Base-by-base conservation (phyloP, 306 rosid genomes). In the Spatholobus suberectus region DNA sequence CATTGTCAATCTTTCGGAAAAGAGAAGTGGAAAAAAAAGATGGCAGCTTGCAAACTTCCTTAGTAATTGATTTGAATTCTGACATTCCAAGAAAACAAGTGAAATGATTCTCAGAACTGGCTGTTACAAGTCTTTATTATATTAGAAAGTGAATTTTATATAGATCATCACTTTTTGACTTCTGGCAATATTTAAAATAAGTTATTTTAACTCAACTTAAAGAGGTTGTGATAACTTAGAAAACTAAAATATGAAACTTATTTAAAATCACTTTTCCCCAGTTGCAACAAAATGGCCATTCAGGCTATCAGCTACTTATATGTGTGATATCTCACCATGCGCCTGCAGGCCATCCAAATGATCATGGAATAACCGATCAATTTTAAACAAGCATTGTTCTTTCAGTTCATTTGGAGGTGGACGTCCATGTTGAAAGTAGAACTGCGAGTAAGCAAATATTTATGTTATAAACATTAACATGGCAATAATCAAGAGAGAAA, bases 31-130 rank as follows among this genome's bases (percentile, higher is more conserved):
- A 94, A 87, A 96, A 90, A 85, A 92, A 96, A 51, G 99, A 96
- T 70, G 99, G 99, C 90, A 96, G 95, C 95, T 91, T 96, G 97
- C 99, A 96, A 29, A 96, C 88, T 69, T 96, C 99, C 91, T 92
- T 94, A 27, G 94, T 91, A 80, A 90, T 85, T 81, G 87, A 70
- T 86, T 93, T 96, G 85, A 96, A 94, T 54, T 96, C 99, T 96
- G 97, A 73, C 70, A 91, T 59, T 40, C 65, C 84, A 88, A 71
- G 73, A 62, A 75, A 78, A 82, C 43, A 81, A 85, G 86, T 80
- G 87, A 69, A 73, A 80, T 55, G 73, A 61, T 78, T 85, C 70
- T 79, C 59, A 83, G 84, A 52, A 75, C 40, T 82, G 55, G 68
- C 14, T 54, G 58, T 37, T 46, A 80, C 73, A 62, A 51, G 54